These are phyloP conservation scores for Microsporum ferrugineum DNA, from an alignment of 2,329 filamentous ascomycete species.

Conservation along the genomic window DNA sequence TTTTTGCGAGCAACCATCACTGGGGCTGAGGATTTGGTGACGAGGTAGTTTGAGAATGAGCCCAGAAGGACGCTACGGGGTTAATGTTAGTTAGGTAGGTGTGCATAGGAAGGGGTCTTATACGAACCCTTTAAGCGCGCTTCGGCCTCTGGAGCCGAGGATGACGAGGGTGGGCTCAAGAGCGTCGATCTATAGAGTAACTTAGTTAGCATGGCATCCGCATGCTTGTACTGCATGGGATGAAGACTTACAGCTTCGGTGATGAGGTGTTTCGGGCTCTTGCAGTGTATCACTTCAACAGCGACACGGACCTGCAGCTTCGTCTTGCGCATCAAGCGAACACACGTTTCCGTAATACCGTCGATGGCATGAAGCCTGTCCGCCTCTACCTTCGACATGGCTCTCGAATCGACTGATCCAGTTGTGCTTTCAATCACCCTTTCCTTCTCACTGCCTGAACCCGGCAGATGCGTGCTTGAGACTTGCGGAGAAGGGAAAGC, in stretches of 20 bases:
- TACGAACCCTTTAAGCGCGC: constrained; percentile 78
- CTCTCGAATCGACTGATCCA: constrained; percentile 39
- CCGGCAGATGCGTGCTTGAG: constrained; percentile 20
- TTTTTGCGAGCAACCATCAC: constrained; percentile 96
- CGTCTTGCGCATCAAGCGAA: constrained; percentile 81
- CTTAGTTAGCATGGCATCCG: not conserved
- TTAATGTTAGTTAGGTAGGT: not conserved
- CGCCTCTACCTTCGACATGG: constrained; percentile 54
- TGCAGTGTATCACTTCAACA: constrained; percentile 95
- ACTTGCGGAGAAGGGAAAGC: constrained; percentile 12
- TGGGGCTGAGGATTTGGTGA: constrained; percentile 90
- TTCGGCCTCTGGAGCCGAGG: constrained; percentile 79
- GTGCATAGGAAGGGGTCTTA: constrained; percentile 1
- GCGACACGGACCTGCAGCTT: constrained; percentile 84
- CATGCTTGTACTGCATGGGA: not conserved
- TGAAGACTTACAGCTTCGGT: constrained; percentile 61
- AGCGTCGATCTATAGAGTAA: constrained; percentile 59
- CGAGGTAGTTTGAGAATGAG: constrained; percentile 93
- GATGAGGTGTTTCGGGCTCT: constrained; percentile 90
- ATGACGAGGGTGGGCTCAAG: constrained; percentile 87
- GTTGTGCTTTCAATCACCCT: not conserved
- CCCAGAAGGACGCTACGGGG: constrained; percentile 69
- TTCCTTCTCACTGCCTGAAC: not conserved
- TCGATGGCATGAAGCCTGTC: constrained; percentile 73
- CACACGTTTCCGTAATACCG: constrained; percentile 69